phyloP scores from a whole-genome alignment of 179 eudicot genomes.

The Carnegiea gigantea region DNA sequence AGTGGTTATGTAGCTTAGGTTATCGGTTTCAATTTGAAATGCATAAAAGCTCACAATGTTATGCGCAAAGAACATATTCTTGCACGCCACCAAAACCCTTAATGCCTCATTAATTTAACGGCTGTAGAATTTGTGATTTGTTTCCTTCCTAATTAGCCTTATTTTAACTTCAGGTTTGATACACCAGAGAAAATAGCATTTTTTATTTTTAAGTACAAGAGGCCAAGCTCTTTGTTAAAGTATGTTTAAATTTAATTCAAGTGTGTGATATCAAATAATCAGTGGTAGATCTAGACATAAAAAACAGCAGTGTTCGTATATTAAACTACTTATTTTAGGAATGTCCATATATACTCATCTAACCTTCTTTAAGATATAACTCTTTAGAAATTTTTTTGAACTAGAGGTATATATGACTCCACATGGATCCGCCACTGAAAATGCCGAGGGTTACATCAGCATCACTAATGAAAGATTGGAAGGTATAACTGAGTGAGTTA shows the following conservation, averaged over 20 bases:
- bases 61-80: conserved; percentile 7
- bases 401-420: too few relatives aligned
- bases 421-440: too few relatives aligned
- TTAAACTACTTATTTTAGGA: too few relatives aligned
- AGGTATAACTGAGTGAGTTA: not conserved
- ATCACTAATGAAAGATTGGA: not conserved
- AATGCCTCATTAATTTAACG: not conserved
- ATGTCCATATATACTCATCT: too few relatives aligned
- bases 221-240: not conserved
- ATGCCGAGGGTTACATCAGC: not conserved
- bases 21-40: too few relatives aligned
- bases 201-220: too few relatives aligned
- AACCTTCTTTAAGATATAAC: too few relatives aligned
- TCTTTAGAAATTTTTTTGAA: too few relatives aligned
- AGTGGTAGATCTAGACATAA: too few relatives aligned
- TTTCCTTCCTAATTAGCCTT: not conserved
- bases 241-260: not conserved
- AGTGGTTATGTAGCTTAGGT: not conserved
- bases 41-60: not conserved
- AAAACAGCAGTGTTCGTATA: too few relatives aligned
- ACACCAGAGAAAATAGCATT: too few relatives aligned
- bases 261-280: too few relatives aligned
- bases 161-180: not conserved
- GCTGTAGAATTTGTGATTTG: conserved; percentile 1
- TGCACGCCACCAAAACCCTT: not conserved